These are phyloP conservation scores for Phytophthora pluvialis DNA, from an alignment of 352 stramenopile species.

Conservation along the genomic window DNA sequence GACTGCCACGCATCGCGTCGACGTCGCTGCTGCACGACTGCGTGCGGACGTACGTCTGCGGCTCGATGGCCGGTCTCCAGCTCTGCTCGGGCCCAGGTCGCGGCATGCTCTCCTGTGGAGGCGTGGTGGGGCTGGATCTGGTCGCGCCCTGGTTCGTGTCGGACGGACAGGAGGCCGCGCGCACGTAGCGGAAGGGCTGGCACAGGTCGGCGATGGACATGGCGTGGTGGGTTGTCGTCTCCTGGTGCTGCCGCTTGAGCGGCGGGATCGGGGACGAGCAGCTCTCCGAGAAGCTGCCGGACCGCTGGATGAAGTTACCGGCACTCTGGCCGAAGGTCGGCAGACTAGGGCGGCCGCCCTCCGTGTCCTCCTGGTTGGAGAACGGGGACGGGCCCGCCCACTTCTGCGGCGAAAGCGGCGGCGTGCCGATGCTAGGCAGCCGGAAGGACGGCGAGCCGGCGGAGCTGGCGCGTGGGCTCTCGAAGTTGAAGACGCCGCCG, in stretches of 20 bases:
- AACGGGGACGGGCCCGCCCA: constrained; percentile 34
- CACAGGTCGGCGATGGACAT: constrained; percentile 61
- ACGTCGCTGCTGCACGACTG: constrained; percentile 31
- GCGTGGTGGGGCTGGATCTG: constrained; percentile 10
- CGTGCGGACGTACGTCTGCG: constrained; percentile 29
- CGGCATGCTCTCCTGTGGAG: not conserved
- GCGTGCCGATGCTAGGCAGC: constrained; percentile 51
- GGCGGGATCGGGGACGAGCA: constrained; percentile 44
- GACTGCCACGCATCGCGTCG: constrained; percentile 22
- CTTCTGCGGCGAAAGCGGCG: constrained; percentile 55
- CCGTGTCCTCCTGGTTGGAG: constrained; percentile 26
- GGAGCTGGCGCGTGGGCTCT: constrained; percentile 26
- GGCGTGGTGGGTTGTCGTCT: constrained; percentile 24
- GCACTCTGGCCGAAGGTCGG: constrained; percentile 23
- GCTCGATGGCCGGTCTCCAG: constrained; percentile 31
- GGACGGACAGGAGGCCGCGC: constrained; percentile 73
- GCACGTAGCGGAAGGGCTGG: constrained; percentile 67
- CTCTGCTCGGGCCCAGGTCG: constrained; percentile 17
- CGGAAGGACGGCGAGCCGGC: constrained; percentile 51
- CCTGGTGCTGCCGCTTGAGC: constrained; percentile 41
- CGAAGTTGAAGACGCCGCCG: constrained; percentile 26
- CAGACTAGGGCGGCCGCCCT: constrained; percentile 27
- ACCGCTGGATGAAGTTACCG: constrained; percentile 35
- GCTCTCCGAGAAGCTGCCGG: constrained; percentile 41
- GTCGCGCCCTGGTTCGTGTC: constrained; percentile 49